A percentile compares a stretch with the other conserved stretches of the same genome.
phyloP scores from a whole-genome alignment of 2,329 filamentous ascomycete species.

The Xylariales sp. region DNA sequence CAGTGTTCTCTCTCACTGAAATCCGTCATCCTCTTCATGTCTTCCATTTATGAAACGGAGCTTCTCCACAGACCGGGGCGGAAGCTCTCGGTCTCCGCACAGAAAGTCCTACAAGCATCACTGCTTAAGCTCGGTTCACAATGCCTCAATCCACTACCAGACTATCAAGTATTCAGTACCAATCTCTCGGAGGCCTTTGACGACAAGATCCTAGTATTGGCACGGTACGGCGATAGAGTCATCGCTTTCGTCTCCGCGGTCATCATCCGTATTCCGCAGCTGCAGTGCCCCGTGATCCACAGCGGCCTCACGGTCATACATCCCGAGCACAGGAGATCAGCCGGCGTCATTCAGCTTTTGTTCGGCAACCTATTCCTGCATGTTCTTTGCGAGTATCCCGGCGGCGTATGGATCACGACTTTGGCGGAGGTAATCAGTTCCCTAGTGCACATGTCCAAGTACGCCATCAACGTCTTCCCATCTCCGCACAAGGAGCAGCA shows the following conservation, averaged over 20 bases:
- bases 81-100: background rate
- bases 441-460: constrained; percentile 12
- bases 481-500: constrained; percentile 2
- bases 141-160: background rate
- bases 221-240: constrained; percentile 2
- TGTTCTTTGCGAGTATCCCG: constrained; percentile 7
- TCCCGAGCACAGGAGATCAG: constrained; percentile 6
- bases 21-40: too few relatives aligned
- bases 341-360: constrained; percentile 7
- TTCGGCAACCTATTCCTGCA: constrained; percentile 10
- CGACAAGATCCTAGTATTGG: constrained; percentile 11
- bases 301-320: constrained; percentile 10
- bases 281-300: constrained; percentile 10
- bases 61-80: background rate
- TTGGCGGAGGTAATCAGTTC: constrained; percentile 13
- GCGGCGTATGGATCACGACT: constrained; percentile 11
- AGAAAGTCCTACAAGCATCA: background rate
- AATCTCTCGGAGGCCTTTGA: background rate
- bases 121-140: background rate
- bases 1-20: too few relatives aligned
- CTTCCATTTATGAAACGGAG: too few relatives aligned
- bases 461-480: constrained; percentile 9
- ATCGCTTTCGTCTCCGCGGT: constrained; percentile 10
- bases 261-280: constrained; percentile 5
- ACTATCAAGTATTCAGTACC: constrained; percentile 1